phyloP scores from a whole-genome alignment of 306 rosid species.

The Chamaecrista fasciculata region DNA sequence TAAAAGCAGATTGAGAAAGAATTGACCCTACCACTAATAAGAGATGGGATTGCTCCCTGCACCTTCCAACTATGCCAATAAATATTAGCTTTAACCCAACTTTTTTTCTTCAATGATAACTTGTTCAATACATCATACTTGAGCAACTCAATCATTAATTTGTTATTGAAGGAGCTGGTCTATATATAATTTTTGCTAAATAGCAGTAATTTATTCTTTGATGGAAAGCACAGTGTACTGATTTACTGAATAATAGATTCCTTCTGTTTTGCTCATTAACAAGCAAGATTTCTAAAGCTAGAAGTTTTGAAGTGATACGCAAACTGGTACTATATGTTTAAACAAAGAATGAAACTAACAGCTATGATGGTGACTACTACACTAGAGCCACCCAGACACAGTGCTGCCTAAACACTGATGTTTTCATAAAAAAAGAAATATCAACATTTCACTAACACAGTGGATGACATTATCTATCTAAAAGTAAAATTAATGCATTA shows the following conservation, averaged over 20 bases:
- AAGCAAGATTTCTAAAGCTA: no score
- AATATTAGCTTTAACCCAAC: not conserved
- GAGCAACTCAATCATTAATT: not conserved
- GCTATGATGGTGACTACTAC: not conserved
- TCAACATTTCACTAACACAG: constrained; percentile 29
- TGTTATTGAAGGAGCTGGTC: not conserved
- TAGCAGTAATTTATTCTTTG: not conserved
- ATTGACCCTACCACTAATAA: constrained; percentile 45
- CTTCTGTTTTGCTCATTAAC: not conserved
- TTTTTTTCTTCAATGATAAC: not conserved
- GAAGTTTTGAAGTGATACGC: not conserved
- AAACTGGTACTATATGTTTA: not conserved
- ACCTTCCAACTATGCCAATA: constrained; percentile 26
- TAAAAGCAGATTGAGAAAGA: constrained; percentile 25
- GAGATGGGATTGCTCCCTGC: constrained; percentile 29
- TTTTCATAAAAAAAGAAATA: constrained; percentile 15
- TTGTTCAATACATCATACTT: not conserved
- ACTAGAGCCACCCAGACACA: constrained; percentile 14
- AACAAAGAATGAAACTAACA: not conserved
- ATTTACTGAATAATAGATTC: not conserved
- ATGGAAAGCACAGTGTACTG: not conserved
- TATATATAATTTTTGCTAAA: not conserved
- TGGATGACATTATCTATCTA: constrained; percentile 30
- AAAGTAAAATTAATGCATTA: constrained; percentile 41
- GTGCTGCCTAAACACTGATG: constrained; percentile 3